Conservation (phyloP, 1,139 yeast species). For the Debaryomyces sp. region DNA sequence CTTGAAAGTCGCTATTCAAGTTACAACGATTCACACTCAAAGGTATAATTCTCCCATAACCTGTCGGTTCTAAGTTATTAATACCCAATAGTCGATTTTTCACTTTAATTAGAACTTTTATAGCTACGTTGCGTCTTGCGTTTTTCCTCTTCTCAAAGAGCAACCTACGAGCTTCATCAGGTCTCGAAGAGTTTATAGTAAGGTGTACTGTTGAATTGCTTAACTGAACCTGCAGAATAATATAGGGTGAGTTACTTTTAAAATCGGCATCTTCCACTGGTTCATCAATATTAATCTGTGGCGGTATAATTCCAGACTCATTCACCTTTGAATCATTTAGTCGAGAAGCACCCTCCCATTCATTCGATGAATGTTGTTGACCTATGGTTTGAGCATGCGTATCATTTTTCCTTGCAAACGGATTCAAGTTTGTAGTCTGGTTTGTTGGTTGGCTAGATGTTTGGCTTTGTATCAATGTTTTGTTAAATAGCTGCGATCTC, state of each 20-base stretch:
- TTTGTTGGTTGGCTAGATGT: background rate
- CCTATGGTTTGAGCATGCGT: background rate
- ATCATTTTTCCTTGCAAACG: background rate
- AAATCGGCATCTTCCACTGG: constrained; percentile 3
- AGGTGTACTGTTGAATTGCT: constrained; percentile 33
- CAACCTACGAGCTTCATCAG: constrained; percentile 24
- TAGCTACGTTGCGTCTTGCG: constrained; percentile 19
- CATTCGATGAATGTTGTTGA: background rate
- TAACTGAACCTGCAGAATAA: constrained; percentile 18
- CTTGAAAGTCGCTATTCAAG: constrained; percentile 31
- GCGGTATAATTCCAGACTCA: background rate
- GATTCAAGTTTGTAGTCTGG: background rate
- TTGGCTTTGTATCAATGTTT: constrained; percentile 22
- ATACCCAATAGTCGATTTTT: constrained; percentile 45
- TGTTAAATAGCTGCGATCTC: constrained; percentile 72
- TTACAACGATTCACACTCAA: constrained; percentile 42
- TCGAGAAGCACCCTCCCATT: background rate
- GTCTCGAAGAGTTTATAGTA: constrained; percentile 22
- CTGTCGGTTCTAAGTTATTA: constrained; percentile 52
- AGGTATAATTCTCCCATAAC: constrained; percentile 79
- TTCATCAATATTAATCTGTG: constrained; percentile 9
- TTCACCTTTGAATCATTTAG: background rate
- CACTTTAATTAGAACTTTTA: constrained; percentile 20
- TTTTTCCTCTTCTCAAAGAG: constrained; percentile 24
- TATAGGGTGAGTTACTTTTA: constrained; percentile 16